A percentile compares a stretch with the other conserved stretches of the same genome.
Conservation (phyloP, 2,329 filamentous ascomycete genomes). For the Ceratocystis alfenasii region DNA sequence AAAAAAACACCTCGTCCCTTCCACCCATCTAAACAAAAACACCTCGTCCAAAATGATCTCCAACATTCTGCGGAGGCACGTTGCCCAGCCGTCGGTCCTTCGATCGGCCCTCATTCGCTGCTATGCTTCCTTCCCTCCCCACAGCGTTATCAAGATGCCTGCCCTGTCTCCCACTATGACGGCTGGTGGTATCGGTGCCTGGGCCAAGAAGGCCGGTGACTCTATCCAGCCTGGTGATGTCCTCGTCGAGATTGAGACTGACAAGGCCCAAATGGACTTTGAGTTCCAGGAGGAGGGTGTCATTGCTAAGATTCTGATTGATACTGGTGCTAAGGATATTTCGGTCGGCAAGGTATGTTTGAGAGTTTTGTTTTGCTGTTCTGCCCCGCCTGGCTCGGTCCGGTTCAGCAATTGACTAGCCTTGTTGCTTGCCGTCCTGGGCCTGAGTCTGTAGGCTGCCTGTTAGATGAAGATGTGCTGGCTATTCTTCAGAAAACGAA, state of each 20-base stretch:
- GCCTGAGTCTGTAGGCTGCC: neutral
- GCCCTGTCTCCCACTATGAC: slow-evolving; percentile 97
- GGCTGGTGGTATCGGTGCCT: slow-evolving; percentile 85
- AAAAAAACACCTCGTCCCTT: neutral
- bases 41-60: slow-evolving; percentile 21
- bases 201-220: slow-evolving; percentile 97
- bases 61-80: slow-evolving; percentile 21
- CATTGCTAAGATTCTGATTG: slow-evolving; percentile 85
- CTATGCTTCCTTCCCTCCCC: slow-evolving; percentile 79
- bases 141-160: slow-evolving; percentile 95
- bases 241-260: slow-evolving; percentile 94
- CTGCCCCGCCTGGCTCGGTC: neutral
- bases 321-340: slow-evolving; percentile 86
- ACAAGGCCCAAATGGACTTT: slow-evolving; percentile 99
- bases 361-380: neutral
- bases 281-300: slow-evolving; percentile 98
- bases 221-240: slow-evolving; percentile 81
- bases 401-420: neutral
- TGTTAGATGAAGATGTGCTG: neutral
- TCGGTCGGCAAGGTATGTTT: slow-evolving; percentile 80
- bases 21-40: neutral
- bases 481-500: too few relatives aligned
- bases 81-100: slow-evolving; percentile 27
- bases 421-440: neutral
- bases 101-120: slow-evolving; percentile 46